phyloP scores from a whole-genome alignment of 495 filamentous ascomycete species.

The Penicillium herquei region DNA sequence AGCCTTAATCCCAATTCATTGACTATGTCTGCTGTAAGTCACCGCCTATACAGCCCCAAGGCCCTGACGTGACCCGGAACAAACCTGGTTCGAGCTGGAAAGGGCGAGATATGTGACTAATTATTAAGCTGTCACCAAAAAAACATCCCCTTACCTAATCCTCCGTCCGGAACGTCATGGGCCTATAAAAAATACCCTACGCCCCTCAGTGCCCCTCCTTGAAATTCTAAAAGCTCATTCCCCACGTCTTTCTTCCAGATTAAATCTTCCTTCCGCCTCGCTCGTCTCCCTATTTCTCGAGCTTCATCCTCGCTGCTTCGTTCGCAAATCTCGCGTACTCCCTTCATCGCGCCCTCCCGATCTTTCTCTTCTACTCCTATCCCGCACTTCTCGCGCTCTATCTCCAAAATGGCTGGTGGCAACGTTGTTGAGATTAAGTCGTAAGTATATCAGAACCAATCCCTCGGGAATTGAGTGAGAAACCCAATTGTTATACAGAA shows the following conservation, averaged over 20 bases:
- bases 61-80: background rate
- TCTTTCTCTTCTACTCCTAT: constrained; percentile 34
- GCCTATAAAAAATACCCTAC: constrained; percentile 24
- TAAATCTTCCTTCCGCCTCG: constrained; percentile 18
- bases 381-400: constrained; percentile 45
- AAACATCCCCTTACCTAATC: constrained; percentile 23
- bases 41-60: background rate
- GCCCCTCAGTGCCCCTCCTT: constrained; percentile 29
- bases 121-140: constrained; percentile 14
- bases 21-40: constrained; percentile 21
- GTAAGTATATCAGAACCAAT: constrained; percentile 21
- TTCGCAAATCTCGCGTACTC: constrained; percentile 16
- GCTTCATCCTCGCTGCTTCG: constrained; percentile 29
- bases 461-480: constrained; percentile 4
- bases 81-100: background rate
- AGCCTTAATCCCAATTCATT: constrained; percentile 2
- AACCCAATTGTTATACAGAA: background rate
- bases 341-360: constrained; percentile 12
- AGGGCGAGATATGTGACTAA: background rate
- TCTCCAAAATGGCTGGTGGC: constrained; percentile 51
- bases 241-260: constrained; percentile 11
- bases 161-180: constrained; percentile 21
- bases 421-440: constrained; percentile 31
- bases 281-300: constrained; percentile 17
- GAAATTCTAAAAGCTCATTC: constrained; percentile 18